Percentiles rank a stretch among this genome's conserved stretches.
Conservation (phyloP, 164 flowering plant species). For the Berberis vulgaris region DNA sequence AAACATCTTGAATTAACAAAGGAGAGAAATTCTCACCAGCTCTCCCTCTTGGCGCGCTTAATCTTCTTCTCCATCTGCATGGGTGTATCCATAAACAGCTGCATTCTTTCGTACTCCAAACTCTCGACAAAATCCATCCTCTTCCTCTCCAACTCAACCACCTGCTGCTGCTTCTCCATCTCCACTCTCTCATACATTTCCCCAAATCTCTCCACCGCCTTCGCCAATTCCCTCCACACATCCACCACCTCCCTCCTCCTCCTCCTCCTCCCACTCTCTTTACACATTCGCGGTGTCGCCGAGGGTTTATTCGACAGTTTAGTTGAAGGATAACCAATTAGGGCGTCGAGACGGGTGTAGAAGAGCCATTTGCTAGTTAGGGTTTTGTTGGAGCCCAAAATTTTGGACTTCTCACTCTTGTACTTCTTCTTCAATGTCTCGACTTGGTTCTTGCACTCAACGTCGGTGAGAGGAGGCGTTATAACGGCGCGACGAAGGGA, state of each 20-base stretch:
- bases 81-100: slow-evolving; percentile 60
- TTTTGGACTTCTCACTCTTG: not conserved
- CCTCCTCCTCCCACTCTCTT: not conserved
- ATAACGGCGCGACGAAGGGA: not conserved
- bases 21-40: not conserved
- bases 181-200: slow-evolving; percentile 86
- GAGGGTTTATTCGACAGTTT: not conserved
- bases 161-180: slow-evolving; percentile 66
- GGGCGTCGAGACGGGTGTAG: not conserved
- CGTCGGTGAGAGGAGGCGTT: not conserved
- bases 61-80: slow-evolving; percentile 59
- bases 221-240: not conserved
- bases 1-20: not conserved
- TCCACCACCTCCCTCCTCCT: not conserved
- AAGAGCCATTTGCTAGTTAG: not conserved
- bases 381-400: not conserved
- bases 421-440: slow-evolving; percentile 1
- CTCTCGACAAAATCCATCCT: slow-evolving; percentile 78
- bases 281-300: not conserved
- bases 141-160: slow-evolving; percentile 83
- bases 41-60: not conserved
- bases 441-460: not conserved
- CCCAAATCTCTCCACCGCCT: slow-evolving; percentile 36
- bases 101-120: slow-evolving; percentile 68
- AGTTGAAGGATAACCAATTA: not conserved